These are phyloP conservation scores for Rhizopus delemar DNA, from an alignment of 371 early-diverging fungal genomes.

Conservation along the genomic window DNA sequence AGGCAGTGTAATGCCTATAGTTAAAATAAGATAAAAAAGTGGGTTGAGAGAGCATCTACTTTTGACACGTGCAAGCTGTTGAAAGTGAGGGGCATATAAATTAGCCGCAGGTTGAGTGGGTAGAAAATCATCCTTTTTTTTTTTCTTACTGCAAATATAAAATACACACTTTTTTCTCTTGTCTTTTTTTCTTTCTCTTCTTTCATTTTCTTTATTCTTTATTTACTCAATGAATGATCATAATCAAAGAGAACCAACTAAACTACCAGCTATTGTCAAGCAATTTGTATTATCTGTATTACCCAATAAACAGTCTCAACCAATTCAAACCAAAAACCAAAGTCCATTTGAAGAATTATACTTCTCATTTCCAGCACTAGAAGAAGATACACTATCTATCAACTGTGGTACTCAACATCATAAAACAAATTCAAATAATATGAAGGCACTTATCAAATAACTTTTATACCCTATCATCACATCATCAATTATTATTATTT, in stretches of 20 bases:
- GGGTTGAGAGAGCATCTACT: background rate
- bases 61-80: background rate
- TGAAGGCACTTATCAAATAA: background rate
- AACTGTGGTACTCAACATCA: constrained; percentile 8
- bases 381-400: constrained; percentile 20
- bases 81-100: background rate
- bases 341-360: constrained; percentile 35
- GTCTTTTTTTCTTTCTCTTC: background rate
- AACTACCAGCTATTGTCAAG: constrained; percentile 30
- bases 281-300: constrained; percentile 27
- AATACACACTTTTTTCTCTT: background rate
- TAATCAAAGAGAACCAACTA: constrained; percentile 10
- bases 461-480: too few species aligned
- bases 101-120: background rate
- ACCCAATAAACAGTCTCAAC: constrained; percentile 16
- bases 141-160: background rate
- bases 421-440: constrained; percentile 2
- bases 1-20: too few species aligned
- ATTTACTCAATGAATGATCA: background rate
- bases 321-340: constrained; percentile 15
- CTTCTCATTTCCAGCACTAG: constrained; percentile 32
- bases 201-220: constrained; percentile 4
- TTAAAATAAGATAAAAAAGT: too few species aligned
- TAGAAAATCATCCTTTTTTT: background rate
- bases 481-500: too few species aligned